phyloP scores from a whole-genome alignment of 768 basidiomycete genomes.

The Ramaria sp. region DNA sequence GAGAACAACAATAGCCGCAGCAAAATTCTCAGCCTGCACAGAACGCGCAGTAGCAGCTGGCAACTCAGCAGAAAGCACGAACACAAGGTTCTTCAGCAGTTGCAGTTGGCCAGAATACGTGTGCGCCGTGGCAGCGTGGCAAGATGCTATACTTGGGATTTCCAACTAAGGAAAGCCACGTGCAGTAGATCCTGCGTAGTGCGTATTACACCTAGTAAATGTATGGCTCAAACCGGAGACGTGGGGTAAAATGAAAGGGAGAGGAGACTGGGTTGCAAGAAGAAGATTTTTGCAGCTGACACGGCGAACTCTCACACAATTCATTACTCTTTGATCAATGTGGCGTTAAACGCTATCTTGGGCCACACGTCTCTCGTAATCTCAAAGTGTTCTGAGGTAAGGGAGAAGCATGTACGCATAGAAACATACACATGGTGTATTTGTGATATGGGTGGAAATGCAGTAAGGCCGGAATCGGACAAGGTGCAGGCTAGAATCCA shows the following conservation, averaged over 20 bases:
- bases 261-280: no score
- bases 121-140: background rate
- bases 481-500: background rate
- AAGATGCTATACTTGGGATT: background rate
- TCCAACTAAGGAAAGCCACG: background rate
- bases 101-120: background rate
- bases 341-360: no score
- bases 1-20: background rate
- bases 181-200: background rate
- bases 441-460: background rate
- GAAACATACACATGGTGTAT: background rate
- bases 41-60: background rate
- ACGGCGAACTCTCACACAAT: no score
- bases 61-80: background rate
- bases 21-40: background rate
- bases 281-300: no score
- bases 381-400: background rate
- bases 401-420: background rate
- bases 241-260: no score
- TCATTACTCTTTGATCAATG: no score
- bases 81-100: background rate
- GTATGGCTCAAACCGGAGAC: no score
- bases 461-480: background rate
- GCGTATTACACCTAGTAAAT: no score
- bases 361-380: background rate